These are phyloP conservation scores for Debaryomycetaceae sp. DNA, from an alignment of 1,139 yeast genomes.

Conservation along the genomic window DNA sequence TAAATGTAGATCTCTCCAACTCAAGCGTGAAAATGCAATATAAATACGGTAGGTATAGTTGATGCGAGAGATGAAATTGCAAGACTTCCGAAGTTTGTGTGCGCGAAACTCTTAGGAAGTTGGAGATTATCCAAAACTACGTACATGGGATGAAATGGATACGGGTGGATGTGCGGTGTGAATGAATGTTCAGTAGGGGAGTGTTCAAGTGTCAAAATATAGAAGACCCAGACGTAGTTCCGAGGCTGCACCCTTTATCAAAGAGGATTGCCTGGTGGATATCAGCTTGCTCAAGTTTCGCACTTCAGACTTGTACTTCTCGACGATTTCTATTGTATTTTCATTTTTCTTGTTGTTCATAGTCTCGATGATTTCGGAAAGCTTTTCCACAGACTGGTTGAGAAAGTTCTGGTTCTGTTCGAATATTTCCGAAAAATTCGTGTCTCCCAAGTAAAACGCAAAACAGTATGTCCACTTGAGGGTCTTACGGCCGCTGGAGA, in stretches of 20 bases:
- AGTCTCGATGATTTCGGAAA: slow-evolving; percentile 67
- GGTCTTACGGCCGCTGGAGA: slow-evolving; percentile 70
- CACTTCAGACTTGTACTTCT: slow-evolving; percentile 48
- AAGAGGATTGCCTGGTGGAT: slow-evolving; percentile 43
- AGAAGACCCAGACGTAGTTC: slow-evolving; percentile 29
- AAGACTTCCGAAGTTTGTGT: not conserved
- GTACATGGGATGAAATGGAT: not conserved
- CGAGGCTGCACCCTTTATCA: slow-evolving; percentile 49
- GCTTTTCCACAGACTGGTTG: slow-evolving; percentile 71
- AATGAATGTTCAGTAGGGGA: not conserved
- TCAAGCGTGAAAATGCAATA: not conserved
- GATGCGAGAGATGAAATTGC: not conserved
- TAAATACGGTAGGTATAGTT: not conserved
- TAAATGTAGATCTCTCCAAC: too few relatives aligned
- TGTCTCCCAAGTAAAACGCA: slow-evolving; percentile 60
- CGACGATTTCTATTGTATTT: slow-evolving; percentile 32
- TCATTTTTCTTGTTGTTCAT: slow-evolving; percentile 46
- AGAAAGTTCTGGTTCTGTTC: slow-evolving; percentile 74
- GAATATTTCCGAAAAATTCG: slow-evolving; percentile 55
- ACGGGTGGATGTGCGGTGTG: not conserved
- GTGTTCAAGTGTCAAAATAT: slow-evolving; percentile 12
- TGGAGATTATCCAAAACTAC: not conserved
- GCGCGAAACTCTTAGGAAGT: not conserved
- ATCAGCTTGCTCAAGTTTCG: slow-evolving; percentile 47
- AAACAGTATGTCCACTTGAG: slow-evolving; percentile 91